These are phyloP conservation scores for Nannizziopsis barbatae DNA, from an alignment of 2,329 filamentous ascomycete genomes.

Conservation along the genomic window DNA sequence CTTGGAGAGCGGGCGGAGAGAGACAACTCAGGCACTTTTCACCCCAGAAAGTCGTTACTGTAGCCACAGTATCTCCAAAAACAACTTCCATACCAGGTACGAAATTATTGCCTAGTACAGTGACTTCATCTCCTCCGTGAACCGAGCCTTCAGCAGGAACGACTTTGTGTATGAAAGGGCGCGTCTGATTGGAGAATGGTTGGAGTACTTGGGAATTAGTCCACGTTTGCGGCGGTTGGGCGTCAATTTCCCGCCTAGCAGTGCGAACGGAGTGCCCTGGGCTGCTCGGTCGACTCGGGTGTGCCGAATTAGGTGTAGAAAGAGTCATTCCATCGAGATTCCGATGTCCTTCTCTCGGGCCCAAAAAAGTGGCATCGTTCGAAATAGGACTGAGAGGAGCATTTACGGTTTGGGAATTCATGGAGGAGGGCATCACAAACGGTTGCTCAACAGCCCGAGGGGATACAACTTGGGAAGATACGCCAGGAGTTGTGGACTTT, in stretches of 20 bases:
- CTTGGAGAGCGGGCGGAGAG: slow-evolving; percentile 56
- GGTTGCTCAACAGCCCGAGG: slow-evolving; percentile 35
- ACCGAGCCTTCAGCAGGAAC: slow-evolving; percentile 74
- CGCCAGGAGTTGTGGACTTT: slow-evolving; percentile 33
- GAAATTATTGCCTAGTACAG: slow-evolving; percentile 69
- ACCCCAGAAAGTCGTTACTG: slow-evolving; percentile 71
- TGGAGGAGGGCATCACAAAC: slow-evolving; percentile 36
- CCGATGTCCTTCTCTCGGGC: slow-evolving; percentile 47
- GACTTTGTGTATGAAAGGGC: slow-evolving; percentile 65
- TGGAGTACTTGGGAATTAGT: slow-evolving; percentile 35
- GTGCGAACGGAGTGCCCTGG: slow-evolving; percentile 37
- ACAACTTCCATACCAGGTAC: slow-evolving; percentile 69
- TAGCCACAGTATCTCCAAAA: slow-evolving; percentile 61
- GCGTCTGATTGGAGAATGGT: slow-evolving; percentile 39
- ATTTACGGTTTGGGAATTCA: slow-evolving; percentile 42
- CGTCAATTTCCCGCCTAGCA: slow-evolving; percentile 19
- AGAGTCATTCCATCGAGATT: slow-evolving; percentile 56
- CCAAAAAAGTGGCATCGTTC: slow-evolving; percentile 50
- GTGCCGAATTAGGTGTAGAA: slow-evolving; percentile 60
- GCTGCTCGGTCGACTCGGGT: slow-evolving; percentile 67
- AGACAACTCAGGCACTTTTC: slow-evolving; percentile 69
- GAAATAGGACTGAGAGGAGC: slow-evolving; percentile 57
- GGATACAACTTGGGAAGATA: slow-evolving; percentile 33
- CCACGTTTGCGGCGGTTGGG: slow-evolving; percentile 42
- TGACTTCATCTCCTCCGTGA: slow-evolving; percentile 76